Evolutionary conservation across 805 yeast species (phyloP), one percentile per base, ranked within the genome.

Genomic region (Diddensiella caesifluorescens): DNA sequence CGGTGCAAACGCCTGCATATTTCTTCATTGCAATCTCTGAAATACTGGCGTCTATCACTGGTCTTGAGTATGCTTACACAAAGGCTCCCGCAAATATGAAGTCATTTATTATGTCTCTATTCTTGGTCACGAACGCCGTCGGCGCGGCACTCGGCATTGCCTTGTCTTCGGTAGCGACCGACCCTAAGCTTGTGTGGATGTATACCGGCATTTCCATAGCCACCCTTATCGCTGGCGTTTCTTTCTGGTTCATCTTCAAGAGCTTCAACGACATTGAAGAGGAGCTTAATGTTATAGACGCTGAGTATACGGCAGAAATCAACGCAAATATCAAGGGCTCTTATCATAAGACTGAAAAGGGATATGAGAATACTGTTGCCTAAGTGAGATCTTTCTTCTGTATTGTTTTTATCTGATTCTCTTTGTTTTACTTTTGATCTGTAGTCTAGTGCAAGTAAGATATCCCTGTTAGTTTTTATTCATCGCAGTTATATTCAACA

Each of bases 51-150:
- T 80, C 84, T 40, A 75, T 83, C 53, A 83, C 92, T 18, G 92
- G 90, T 53, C 73, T 81, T 52, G 92, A 84, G 65, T 83, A 81
- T 57, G 94, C 94, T 15, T 84, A 81, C 65, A 78, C 88, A 21
- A 80, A 83, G 66, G 90, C 92, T 4, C 92, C 92, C 31, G 71
- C 70, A 5, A 64, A 73, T 38, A 77, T 78, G 83, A 77, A 76
- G 61, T 73, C 82, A 12, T 73, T 78, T 56, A 72, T 78, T 54
- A 77, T 77, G 79, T 52, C 68, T 5, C 48, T 78, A 39, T 83
- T 79, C 68, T 69, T 84, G 55, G 64, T 83, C 44, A 81, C 83
- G 31, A 79, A 71, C 51, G 92, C 94, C n/a, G 54, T 80, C 39
- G 88, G 92, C 45, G 73, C 90, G 20, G 87, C 88, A 16, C 55